These are phyloP conservation scores for Dipteronia sinensis DNA, from an alignment of 345 rosid species.

Conservation along the genomic window DNA sequence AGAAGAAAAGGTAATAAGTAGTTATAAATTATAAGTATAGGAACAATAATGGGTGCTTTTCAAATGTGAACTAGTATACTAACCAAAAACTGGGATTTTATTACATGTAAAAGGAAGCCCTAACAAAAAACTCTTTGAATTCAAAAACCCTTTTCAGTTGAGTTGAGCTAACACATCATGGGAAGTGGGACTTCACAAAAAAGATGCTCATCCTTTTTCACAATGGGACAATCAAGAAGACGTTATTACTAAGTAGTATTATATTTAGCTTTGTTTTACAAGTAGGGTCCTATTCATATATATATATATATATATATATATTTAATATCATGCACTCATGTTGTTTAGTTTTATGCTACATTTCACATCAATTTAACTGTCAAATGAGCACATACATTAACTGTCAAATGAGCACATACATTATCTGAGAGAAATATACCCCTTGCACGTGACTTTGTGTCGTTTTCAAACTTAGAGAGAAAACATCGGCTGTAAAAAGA, in stretches of 20 bases:
- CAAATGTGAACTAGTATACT: neutral
- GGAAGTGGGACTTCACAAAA: neutral
- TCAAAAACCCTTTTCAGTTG: neutral
- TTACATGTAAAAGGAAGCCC: neutral
- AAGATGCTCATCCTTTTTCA: neutral
- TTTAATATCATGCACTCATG: neutral
- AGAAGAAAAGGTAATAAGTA: neutral
- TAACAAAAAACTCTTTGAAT: neutral
- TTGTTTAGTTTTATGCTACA: neutral
- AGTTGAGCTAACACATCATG: neutral
- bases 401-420: too few relatives aligned
- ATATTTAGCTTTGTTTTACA: too few relatives aligned
- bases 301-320: too few relatives aligned
- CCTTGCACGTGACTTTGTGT: too few relatives aligned
- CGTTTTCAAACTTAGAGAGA: too few relatives aligned
- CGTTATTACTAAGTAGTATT: neutral
- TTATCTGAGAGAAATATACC: too few relatives aligned
- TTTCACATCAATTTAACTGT: neutral
- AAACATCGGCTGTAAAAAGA: too few relatives aligned
- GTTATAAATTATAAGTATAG: neutral
- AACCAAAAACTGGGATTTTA: neutral
- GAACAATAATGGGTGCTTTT: neutral
- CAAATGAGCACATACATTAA: neutral
- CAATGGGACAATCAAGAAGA: neutral
- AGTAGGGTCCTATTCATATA: neutral